A percentile compares a stretch with the other conserved stretches of the same genome.
Evolutionary conservation across 495 filamentous ascomycete genomes (phyloP).

Genomic region (Trichocladium uniseriatum): DNA sequence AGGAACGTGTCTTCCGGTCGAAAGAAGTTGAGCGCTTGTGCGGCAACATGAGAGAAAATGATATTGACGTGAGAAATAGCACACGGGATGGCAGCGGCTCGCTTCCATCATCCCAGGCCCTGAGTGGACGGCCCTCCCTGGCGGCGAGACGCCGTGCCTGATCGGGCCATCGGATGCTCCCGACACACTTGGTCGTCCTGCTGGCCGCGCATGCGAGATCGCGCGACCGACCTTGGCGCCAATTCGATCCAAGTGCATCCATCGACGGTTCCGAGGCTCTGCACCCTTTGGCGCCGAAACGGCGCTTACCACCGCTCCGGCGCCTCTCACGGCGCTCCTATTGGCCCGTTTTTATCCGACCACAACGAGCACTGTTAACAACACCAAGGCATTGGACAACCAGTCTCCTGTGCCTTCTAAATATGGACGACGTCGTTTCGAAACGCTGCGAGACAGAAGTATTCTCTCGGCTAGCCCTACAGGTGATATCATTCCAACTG

Average conservation of each 20-base stretch:
- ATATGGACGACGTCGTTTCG: constrained; percentile 9
- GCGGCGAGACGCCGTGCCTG: background rate
- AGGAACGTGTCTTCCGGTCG: background rate
- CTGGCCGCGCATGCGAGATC: constrained; percentile 1
- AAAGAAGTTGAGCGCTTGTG: background rate
- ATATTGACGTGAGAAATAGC: background rate
- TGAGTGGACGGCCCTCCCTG: background rate
- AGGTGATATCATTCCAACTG: constrained; percentile 12
- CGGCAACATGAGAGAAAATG: background rate
- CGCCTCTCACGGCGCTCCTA: constrained; percentile 9
- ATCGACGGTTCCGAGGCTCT: constrained; percentile 9
- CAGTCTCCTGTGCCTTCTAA: constrained; percentile 3
- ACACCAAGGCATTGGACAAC: constrained; percentile 12
- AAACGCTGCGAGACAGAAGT: constrained; percentile 6
- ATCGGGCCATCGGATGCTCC: background rate
- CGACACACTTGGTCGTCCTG: background rate
- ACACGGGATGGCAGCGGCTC: background rate
- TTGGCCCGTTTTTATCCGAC: constrained; percentile 11
- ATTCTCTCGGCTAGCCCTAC: constrained; percentile 2
- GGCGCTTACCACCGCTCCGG: constrained; percentile 18
- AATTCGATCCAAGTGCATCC: constrained; percentile 1
- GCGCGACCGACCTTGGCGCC: constrained; percentile 17
- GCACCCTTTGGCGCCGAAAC: constrained; percentile 14
- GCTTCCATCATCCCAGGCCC: background rate
- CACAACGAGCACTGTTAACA: background rate